A percentile compares a stretch with the other conserved stretches of the same genome.
Evolutionary conservation across 2,329 filamentous ascomycete genomes (phyloP).

Genomic region (Trichoderma sp.): DNA sequence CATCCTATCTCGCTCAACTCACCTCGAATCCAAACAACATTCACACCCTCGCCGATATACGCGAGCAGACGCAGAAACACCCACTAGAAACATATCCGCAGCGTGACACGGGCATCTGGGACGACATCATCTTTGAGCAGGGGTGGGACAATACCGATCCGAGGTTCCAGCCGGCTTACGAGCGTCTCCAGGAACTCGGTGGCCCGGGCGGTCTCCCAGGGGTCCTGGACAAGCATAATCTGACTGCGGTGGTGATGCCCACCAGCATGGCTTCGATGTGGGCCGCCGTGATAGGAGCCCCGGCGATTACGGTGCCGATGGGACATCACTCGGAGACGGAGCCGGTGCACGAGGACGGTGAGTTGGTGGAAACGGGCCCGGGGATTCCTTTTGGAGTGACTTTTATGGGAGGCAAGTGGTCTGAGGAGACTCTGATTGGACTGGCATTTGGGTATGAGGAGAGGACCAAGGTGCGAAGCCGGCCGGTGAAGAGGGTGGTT

Average conservation of each 20-base stretch:
- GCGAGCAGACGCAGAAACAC: conserved; percentile 53
- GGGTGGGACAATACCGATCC: conserved; percentile 57
- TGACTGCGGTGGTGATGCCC: conserved; percentile 61
- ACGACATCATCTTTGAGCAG: conserved; percentile 42
- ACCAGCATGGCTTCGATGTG: conserved; percentile 35
- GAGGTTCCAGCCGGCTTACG: conserved; percentile 47
- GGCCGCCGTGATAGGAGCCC: conserved; percentile 33
- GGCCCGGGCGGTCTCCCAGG: conserved; percentile 60
- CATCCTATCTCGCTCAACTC: conserved; percentile 55
- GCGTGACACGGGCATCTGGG: conserved; percentile 58
- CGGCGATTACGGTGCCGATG: conserved; percentile 58
- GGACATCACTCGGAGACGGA: conserved; percentile 17
- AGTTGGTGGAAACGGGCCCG: conserved; percentile 20
- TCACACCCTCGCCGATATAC: conserved; percentile 49
- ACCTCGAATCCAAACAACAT: conserved; percentile 55
- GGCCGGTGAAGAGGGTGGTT: conserved; percentile 14
- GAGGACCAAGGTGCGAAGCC: conserved; percentile 34
- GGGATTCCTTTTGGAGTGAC: conserved; percentile 50
- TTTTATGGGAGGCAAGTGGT: conserved; percentile 59
- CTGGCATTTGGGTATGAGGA: conserved; percentile 68
- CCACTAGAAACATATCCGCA: conserved; percentile 58
- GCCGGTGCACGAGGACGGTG: neutral
- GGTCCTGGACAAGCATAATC: conserved; percentile 50
- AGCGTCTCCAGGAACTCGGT: conserved; percentile 54
- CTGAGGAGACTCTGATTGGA: conserved; percentile 55